phyloP scores from a whole-genome alignment of 2,329 filamentous ascomycete genomes.

The Colletotrichum spinosum region DNA sequence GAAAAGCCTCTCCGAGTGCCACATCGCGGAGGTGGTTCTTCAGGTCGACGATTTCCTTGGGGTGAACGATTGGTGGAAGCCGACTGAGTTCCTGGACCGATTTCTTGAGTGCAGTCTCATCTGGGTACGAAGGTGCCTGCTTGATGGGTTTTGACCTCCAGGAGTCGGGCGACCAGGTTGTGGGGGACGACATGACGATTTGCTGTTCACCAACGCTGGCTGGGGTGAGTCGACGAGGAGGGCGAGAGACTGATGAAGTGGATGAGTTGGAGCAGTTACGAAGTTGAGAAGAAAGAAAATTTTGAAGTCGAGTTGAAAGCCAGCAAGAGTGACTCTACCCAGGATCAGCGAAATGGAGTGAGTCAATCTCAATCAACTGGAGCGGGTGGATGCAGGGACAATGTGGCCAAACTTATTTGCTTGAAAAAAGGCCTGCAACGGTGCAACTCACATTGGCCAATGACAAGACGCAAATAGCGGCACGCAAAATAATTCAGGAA shows the following conservation, averaged over 20 bases:
- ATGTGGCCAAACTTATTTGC: constrained; percentile 32
- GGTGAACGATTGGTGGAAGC: constrained; percentile 83
- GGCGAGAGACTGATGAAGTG: neutral
- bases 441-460: constrained; percentile 23
- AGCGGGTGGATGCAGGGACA: constrained; percentile 12
- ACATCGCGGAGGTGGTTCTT: constrained; percentile 86
- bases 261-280: neutral
- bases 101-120: constrained; percentile 67
- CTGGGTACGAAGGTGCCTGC: constrained; percentile 78
- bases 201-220: neutral
- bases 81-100: constrained; percentile 73
- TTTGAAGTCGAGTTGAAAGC: neutral
- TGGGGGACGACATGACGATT: constrained; percentile 27
- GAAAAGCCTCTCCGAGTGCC: constrained; percentile 88
- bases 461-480: constrained; percentile 2
- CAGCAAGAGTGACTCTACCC: constrained; percentile 20
- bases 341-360: constrained; percentile 2
- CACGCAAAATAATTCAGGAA: constrained; percentile 28
- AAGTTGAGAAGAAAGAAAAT: neutral
- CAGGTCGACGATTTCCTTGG: constrained; percentile 82
- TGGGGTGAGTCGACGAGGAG: neutral
- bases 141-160: constrained; percentile 85
- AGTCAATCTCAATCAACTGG: constrained; percentile 25
- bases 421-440: constrained; percentile 32
- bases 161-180: constrained; percentile 69